Conservation (phyloP, 805 yeast genomes). For the Candida ulmi region DNA sequence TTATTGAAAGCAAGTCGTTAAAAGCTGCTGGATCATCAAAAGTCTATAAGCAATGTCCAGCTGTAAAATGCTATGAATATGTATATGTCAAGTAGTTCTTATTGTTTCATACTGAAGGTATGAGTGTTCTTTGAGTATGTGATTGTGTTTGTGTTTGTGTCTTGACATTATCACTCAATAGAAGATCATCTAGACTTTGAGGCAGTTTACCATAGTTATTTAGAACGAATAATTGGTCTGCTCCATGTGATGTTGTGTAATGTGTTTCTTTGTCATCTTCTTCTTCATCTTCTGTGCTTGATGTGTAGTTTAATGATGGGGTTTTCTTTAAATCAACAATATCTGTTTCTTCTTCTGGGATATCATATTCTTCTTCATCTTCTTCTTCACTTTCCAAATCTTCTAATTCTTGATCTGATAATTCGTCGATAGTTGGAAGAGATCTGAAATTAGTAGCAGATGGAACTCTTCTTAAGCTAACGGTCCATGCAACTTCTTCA, state of each 20-base stretch:
- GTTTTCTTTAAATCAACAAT: not conserved
- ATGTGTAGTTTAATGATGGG: not conserved
- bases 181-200: too few species aligned
- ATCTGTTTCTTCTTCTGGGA: slow-evolving; percentile 1
- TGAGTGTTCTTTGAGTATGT: too few species aligned
- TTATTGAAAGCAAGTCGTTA: too few species aligned
- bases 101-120: too few species aligned
- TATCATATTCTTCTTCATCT: slow-evolving; percentile 4
- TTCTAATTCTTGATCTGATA: slow-evolving; percentile 15
- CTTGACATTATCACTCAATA: too few species aligned
- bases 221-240: not conserved
- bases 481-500: slow-evolving; percentile 7
- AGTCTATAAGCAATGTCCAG: too few species aligned
- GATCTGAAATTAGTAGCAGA: slow-evolving; percentile 11
- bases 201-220: too few species aligned
- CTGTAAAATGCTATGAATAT: too few species aligned
- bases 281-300: slow-evolving; percentile 1
- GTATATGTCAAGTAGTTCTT: too few species aligned
- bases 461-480: not conserved
- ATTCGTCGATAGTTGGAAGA: slow-evolving; percentile 21
- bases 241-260: not conserved
- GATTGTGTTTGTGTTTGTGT: too few species aligned
- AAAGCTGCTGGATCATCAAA: too few species aligned
- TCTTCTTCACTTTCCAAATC: slow-evolving; percentile 9
- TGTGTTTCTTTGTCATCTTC: not conserved